Evolutionary conservation across 129 eudicot genomes (phyloP), one percentile per base, ranked within the genome.

Genomic region (Lactuca saligna): DNA sequence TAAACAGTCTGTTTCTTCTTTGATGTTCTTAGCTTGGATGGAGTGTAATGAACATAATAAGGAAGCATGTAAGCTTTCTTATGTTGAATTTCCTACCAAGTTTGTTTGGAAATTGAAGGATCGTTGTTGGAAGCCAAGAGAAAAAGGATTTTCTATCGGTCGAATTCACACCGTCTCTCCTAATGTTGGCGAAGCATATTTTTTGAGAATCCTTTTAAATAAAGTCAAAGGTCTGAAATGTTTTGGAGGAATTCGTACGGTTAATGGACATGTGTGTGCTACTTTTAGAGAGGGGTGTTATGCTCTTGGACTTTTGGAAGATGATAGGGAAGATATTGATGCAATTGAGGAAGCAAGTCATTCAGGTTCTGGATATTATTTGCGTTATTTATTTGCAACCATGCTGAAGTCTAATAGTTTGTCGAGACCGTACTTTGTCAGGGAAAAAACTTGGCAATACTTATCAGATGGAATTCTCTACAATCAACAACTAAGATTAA

Each of bases 231-330:
- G 68, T 3, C 68, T 54, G 9, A 42, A 4, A 8, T 2, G 35
- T 6, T 41, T 38, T 20, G 54, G 9, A 4, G 66, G 41, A 0
- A 63, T 63, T 63, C 13, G 68, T 37, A 63, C 54, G 4, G 34
- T 63, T 0, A 41, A 63, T 63, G 68, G 54, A n/a, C 8, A 17
- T 5, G 7, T 3, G 3, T 63, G 1, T 11, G 14, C 33, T 8
- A 63, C 53, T 33, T 63, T 38, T 17, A 16, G 8, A 42, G 68
- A 41, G 1, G 34, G 54, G 7, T 63, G 68, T 20, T 63, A 63
- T 41, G 35, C 68, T 10, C 12, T 39, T 16, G 68, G 68, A 3
- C 68, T 60, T 60, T 53, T 53, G 8, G 25, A 53, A 16, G 6
- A 53, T 53, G 57, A 53, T 16, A 25, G 29, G 29, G 15, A 50